These are phyloP conservation scores for Amanita muscaria DNA, from an alignment of 768 basidiomycete species.

Conservation along the genomic window DNA sequence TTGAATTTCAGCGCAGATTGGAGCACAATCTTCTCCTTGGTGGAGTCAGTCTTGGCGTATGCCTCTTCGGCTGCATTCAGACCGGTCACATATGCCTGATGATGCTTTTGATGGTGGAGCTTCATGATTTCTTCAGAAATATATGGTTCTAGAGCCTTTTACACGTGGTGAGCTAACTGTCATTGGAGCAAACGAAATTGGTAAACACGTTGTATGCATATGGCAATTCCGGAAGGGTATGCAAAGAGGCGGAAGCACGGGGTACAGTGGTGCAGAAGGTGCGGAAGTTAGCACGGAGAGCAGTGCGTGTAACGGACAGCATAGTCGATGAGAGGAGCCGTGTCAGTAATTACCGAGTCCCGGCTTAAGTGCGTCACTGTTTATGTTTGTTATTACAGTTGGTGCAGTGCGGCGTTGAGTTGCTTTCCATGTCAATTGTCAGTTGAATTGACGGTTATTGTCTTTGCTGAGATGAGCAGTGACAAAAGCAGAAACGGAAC, in stretches of 20 bases:
- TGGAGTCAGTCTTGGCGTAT: constrained; percentile 56
- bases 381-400: constrained; percentile 1
- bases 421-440: no score
- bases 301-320: constrained; percentile 39
- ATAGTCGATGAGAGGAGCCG: constrained; percentile 24
- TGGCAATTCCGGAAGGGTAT: constrained; percentile 73
- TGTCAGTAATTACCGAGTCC: background rate
- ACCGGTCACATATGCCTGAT: constrained; percentile 89
- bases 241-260: constrained; percentile 38
- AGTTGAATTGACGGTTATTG: no score
- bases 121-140: constrained; percentile 92
- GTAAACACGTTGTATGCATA: constrained; percentile 66
- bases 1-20: constrained; percentile 96
- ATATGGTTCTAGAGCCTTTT: constrained; percentile 81
- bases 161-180: background rate
- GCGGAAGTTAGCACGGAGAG: constrained; percentile 26
- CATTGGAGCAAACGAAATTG: background rate
- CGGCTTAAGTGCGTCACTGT: background rate
- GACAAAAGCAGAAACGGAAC: no score
- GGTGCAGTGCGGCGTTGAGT: no score
- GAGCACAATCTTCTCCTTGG: constrained; percentile 71
- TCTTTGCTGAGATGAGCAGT: no score
- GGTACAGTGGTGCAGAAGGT: constrained; percentile 30
- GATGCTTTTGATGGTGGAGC: constrained; percentile 87
- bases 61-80: constrained; percentile 87